A percentile compares a stretch with the other conserved stretches of the same genome.
Conservation (phyloP, 768 basidiomycete genomes). For the Mycena floridula region DNA sequence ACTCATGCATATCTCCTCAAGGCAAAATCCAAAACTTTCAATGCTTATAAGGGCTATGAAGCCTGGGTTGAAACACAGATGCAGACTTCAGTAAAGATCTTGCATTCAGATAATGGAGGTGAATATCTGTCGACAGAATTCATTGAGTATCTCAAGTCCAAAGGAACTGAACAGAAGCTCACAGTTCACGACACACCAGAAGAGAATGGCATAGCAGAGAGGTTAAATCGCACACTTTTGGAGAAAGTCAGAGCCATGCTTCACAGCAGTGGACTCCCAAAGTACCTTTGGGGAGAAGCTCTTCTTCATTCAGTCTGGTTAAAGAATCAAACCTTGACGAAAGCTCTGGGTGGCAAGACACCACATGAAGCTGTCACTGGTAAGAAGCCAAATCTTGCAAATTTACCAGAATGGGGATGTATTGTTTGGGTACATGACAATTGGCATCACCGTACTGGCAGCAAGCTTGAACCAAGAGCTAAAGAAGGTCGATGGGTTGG, state of each 20-base stretch:
- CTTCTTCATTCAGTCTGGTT: slow-evolving; percentile 4
- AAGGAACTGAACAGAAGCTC: slow-evolving; percentile 15
- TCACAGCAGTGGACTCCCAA: slow-evolving; percentile 11
- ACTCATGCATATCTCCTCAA: slow-evolving; percentile 11
- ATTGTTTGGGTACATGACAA: background rate
- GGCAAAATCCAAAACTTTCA: slow-evolving; percentile 16
- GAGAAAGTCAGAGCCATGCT: slow-evolving; percentile 13
- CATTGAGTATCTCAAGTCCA: slow-evolving; percentile 7
- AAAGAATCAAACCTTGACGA: background rate
- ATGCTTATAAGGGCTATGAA: slow-evolving; percentile 16
- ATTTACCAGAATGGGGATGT: background rate
- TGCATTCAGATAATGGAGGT: slow-evolving; percentile 25
- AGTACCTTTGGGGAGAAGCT: slow-evolving; percentile 20
- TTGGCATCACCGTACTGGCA: background rate
- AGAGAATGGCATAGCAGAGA: slow-evolving; percentile 28
- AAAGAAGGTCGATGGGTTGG: background rate
- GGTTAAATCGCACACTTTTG: slow-evolving; percentile 18
- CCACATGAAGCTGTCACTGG: background rate
- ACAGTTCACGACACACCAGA: slow-evolving; percentile 21
- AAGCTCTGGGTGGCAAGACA: background rate
- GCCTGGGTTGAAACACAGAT: slow-evolving; percentile 20
- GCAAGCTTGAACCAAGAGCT: background rate
- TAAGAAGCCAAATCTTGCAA: slow-evolving; percentile 1
- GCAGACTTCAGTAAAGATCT: slow-evolving; percentile 9
- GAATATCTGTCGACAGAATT: slow-evolving; percentile 23